A percentile compares a stretch with the other conserved stretches of the same genome.
phyloP scores from a whole-genome alignment of 2,329 filamentous ascomycete genomes.

The Botrytis tulipae region DNA sequence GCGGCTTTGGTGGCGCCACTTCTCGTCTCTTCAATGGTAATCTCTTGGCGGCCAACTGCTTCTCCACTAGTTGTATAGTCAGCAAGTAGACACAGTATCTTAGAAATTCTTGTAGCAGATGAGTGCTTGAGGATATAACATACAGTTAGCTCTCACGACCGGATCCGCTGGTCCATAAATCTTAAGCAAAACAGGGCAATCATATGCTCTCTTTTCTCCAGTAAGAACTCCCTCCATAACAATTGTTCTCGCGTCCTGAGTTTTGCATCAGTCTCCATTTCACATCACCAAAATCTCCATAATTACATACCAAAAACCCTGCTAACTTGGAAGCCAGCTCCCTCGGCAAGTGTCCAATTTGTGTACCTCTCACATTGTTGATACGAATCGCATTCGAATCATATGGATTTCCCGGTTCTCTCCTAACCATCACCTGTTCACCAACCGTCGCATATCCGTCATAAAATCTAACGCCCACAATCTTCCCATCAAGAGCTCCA shows the following conservation, averaged over 20 bases:
- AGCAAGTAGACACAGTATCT: not conserved
- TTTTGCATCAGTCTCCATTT: constrained; percentile 22
- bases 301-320: constrained; percentile 60
- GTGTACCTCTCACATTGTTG: constrained; percentile 69
- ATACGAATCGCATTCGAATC: constrained; percentile 76
- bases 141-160: constrained; percentile 44
- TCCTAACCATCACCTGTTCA: constrained; percentile 59
- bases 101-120: not conserved
- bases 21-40: constrained; percentile 29
- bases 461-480: constrained; percentile 58
- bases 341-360: constrained; percentile 77
- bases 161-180: constrained; percentile 67
- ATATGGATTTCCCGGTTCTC: constrained; percentile 68
- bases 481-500: constrained; percentile 44
- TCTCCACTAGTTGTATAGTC: constrained; percentile 2
- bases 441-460: constrained; percentile 59
- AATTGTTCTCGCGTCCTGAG: constrained; percentile 55
- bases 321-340: constrained; percentile 68
- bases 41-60: not conserved
- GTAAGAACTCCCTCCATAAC: constrained; percentile 67
- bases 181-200: constrained; percentile 69
- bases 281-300: not conserved
- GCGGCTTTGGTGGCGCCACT: constrained; percentile 45
- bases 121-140: not conserved
- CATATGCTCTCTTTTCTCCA: constrained; percentile 63